Evolutionary conservation across 2,329 filamentous ascomycete genomes (phyloP), one percentile per base, ranked within the genome.

Genomic region (Mycocentrospora acerina): DNA sequence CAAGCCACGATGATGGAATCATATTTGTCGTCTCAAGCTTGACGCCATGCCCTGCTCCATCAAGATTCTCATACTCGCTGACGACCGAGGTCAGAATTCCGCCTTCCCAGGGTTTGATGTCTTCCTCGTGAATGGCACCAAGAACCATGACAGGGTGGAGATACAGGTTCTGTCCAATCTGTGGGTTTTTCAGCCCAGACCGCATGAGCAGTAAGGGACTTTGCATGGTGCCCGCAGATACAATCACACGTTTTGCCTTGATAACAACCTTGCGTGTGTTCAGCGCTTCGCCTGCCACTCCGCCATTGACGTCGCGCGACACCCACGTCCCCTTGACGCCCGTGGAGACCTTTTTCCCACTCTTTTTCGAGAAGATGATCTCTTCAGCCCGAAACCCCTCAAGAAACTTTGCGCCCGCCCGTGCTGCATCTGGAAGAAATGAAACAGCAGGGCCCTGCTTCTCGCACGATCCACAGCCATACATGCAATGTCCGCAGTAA

Each of bases 151-250:
- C 83, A 1, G 91, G 91, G 59, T 97, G 91, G 1, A 95, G 67
- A 55, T 93, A 76, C 3, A 96, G 78, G 55, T 96, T 88, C 7
- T 77, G 79, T 17, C 91, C 91, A 46, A 96, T 85, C 40, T 95
- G 83, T 4, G 76, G 76, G 61, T 95, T 95, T 72, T 79, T 83
- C 33, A 96, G 66, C 2, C 89, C 89, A 44, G 89, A 95, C 33
- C 85, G 84, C 49, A 83, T 71, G 29, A 97, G 73, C 2, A 96
- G 63, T 1, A 91, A 64, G 0, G 91, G 90, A 29, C 82, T 90
- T 58, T 87, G 82, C 37, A 96, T 70, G 1, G 85, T 80, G 4
- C 91, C 90, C 16, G 79, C 80, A 0, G 88, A 81, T n/a, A 94
- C 68, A 31, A 96, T 80, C 9, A 95, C 86, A 57, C 83, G 85